phyloP scores from a whole-genome alignment of 2,329 filamentous ascomycete genomes.

The Cladophialophora exuberans region DNA sequence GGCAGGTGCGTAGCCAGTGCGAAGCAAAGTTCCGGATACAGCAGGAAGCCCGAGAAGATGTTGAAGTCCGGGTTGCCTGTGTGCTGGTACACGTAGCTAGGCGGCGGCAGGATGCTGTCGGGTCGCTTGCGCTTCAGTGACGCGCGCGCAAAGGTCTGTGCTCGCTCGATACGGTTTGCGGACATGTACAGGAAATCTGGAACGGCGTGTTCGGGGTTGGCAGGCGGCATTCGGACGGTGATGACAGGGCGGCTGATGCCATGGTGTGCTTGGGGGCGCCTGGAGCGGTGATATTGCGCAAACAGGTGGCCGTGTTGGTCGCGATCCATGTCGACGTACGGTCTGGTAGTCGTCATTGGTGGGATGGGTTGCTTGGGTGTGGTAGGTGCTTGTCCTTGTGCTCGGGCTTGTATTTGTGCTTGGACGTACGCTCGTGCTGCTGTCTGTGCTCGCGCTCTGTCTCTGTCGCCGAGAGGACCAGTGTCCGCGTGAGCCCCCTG shows the following conservation, averaged over 20 bases:
- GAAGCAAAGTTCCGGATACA: conserved; percentile 57
- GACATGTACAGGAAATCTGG: conserved; percentile 24
- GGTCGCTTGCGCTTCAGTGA: conserved; percentile 29
- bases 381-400: background rate
- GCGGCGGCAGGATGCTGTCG: conserved; percentile 27
- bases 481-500: background rate
- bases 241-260: background rate
- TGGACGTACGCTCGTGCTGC: too few relatives aligned
- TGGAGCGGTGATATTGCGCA: background rate
- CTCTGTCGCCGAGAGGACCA: background rate
- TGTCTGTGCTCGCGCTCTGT: background rate
- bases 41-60: conserved; percentile 33
- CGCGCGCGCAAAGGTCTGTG: conserved; percentile 17
- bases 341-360: background rate
- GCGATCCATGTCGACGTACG: conserved; percentile 23
- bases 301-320: conserved; percentile 17
- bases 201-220: conserved; percentile 17
- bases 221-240: background rate
- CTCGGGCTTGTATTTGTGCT: too few relatives aligned
- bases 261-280: conserved; percentile 7
- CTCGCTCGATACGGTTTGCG: conserved; percentile 25
- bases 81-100: conserved; percentile 28
- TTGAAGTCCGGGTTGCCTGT: conserved; percentile 31
- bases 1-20: conserved; percentile 59
- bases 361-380: conserved; percentile 2